Base-by-base conservation (phyloP, 2,329 filamentous ascomycete genomes). In the Phyllachora maydis region DNA sequence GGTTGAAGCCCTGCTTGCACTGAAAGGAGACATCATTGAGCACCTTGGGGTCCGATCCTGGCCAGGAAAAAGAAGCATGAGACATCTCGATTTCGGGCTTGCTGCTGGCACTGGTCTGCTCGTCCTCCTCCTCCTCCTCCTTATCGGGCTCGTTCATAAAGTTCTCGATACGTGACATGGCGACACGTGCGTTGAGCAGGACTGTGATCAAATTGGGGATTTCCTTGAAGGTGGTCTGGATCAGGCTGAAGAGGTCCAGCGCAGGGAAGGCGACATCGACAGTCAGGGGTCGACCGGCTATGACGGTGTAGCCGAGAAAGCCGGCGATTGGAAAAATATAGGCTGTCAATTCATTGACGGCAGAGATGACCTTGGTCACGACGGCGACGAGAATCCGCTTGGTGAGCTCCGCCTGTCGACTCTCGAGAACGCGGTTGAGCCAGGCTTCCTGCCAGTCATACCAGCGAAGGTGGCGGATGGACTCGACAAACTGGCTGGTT, bases 111-210 rank as follows among this genome's bases (percentile, higher is more conserved):
- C 24, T 22, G 8, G 14, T 20, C 8, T 19, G 32, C 1, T 42
- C 21, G 3, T 54, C 45, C 6, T 41, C 36, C 4, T 52, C 49
- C 3, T 44, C 42, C 14, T 61, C 55, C 15, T 65, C 61, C 34
- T 81, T 79, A 37, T 92, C 68, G 0, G 78, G 78, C 43, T 92
- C 82, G 1, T 56, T 52, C 78, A 92, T 90, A 47, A 90, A 92
- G 12, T 65, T 60, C 36, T 91, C 76, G 11, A 92, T 79, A 32
- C 82, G 71, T 6, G 64, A 66, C 31, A 91, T 66, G 0, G 82
- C 75, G 11, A 92, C 72, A n/a, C 65, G 70, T 0, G 81, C 77
- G 36, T 91, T 90, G 32, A 90, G 59, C 4, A 85, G 49, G 0
- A 73, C 64, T 0, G 75, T 81, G 20, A 90, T 68, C 7, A 91